Base-by-base conservation (phyloP, 305 asterid species). In the Solanum hybrid region DNA sequence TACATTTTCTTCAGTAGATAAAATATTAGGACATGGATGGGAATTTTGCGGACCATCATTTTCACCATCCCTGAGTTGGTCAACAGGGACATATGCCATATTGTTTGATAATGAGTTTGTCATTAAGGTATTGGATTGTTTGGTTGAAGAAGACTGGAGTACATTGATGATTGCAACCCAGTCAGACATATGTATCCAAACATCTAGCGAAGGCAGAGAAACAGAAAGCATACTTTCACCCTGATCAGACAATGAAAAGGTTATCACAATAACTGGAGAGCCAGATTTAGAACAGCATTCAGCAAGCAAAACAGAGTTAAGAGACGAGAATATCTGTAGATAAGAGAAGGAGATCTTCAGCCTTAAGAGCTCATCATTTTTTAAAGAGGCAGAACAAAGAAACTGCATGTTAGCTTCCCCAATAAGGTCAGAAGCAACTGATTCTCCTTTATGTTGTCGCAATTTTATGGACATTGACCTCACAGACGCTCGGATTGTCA, bases 181-280 rank as follows among this genome's bases (percentile, higher is more conserved):
- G 90, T 97, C 99, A 90, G 86, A 91, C 88, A 93, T 90, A 94
- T 95, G 94, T 86, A 95, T 91, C 99, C 99, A 96, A 85, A 95
- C 76, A 92, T 94, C 93, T 90, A 95, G 88, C 90, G 91, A 93
- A 90, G 98, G 93, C 89, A 95, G 91, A 78, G 94, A 94, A 88
- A 95, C 88, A 91, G 85, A 92, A 86, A 94, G 89, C 85, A 78
- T 92, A 90, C 90, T 93, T 92, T 91, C 95, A 91, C 91, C 94
- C 90, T 80, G 85, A 90, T 91, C 94, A 84, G 93, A 91, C 89
- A 92, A 89, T 42, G 93, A 91, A 88, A 94, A 81, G 66, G 88
- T 91, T 91, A 94, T 88, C 90, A 92, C 94, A 90, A 94, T 95
- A 91, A 91, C 97, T 87, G 97, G 92, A 84, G 93, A 92, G 90